These are phyloP conservation scores for Elongisporangium senticosum DNA, from an alignment of 352 stramenopile genomes.

Conservation along the genomic window DNA sequence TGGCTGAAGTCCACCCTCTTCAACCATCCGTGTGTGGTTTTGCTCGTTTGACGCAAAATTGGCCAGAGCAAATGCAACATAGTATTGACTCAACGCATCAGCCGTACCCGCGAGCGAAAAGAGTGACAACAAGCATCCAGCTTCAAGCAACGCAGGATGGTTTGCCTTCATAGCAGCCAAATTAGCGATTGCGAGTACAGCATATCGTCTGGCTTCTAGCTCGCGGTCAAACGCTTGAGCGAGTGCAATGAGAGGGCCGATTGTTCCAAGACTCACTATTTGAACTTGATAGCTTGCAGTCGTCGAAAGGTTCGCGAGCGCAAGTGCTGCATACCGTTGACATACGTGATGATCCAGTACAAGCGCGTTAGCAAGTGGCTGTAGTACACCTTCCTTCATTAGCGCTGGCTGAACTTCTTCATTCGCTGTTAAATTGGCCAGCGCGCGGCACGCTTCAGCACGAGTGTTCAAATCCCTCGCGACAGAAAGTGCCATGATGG, in stretches of 20 bases:
- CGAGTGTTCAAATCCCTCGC: conserved; percentile 89
- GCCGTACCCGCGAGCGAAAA: conserved; percentile 92
- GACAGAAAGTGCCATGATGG: conserved; percentile 88
- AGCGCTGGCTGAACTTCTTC: conserved; percentile 88
- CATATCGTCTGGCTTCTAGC: conserved; percentile 91
- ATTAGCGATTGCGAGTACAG: conserved; percentile 93
- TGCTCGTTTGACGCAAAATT: conserved; percentile 92
- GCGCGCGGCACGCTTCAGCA: conserved; percentile 87
- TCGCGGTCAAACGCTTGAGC: conserved; percentile 86
- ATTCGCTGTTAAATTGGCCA: conserved; percentile 95
- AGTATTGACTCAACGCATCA: conserved; percentile 92
- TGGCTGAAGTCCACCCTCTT: conserved; percentile 93
- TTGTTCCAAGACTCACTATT: conserved; percentile 92
- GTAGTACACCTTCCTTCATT: conserved; percentile 89
- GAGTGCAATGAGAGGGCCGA: conserved; percentile 87
- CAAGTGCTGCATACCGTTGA: conserved; percentile 90
- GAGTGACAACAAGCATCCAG: conserved; percentile 86
- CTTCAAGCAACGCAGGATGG: conserved; percentile 90
- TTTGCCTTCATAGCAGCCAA: conserved; percentile 93
- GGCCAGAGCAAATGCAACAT: conserved; percentile 92
- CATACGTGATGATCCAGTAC: conserved; percentile 89
- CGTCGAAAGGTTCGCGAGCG: conserved; percentile 93
- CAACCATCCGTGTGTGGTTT: conserved; percentile 93
- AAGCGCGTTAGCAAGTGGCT: conserved; percentile 87
- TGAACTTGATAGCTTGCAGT: conserved; percentile 92